Evolutionary conservation across 1,284 basidiomycete species (phyloP).

Genomic region (Afroboletus lepidellus): DNA sequence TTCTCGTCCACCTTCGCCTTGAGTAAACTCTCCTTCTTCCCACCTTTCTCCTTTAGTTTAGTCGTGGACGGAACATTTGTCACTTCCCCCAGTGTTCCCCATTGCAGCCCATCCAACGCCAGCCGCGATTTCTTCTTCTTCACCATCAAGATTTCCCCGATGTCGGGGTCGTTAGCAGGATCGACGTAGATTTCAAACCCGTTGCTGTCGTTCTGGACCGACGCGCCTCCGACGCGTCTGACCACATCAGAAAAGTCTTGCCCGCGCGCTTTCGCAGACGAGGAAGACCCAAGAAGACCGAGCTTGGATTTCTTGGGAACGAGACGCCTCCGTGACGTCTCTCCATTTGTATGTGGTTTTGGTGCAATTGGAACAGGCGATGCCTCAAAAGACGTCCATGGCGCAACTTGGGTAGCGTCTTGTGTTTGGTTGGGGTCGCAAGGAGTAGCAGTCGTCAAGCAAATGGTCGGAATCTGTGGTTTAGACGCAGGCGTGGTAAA

Average conservation of each 20-base stretch:
- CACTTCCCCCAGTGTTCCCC: constrained; percentile 58
- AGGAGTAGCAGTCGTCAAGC: constrained; percentile 66
- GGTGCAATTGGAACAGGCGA: constrained; percentile 35
- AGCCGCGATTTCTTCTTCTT: constrained; percentile 76
- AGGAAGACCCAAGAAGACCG: constrained; percentile 44
- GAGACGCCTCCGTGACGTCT: constrained; percentile 48
- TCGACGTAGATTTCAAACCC: constrained; percentile 77
- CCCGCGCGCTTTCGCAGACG: constrained; percentile 35
- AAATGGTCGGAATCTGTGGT: constrained; percentile 55
- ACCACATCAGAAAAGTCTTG: constrained; percentile 63
- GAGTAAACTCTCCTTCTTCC: constrained; percentile 23
- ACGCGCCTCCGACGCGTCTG: constrained; percentile 52
- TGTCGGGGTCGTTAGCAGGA: constrained; percentile 58
- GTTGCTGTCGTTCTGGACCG: constrained; percentile 41
- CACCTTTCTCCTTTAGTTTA: constrained; percentile 34
- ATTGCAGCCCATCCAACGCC: constrained; percentile 59
- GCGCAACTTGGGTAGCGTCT: constrained; percentile 29
- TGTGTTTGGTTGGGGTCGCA: constrained; percentile 48
- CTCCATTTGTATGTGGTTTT: constrained; percentile 25
- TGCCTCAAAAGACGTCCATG: constrained; percentile 36
- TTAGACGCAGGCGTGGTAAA: constrained; percentile 30
- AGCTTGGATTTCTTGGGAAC: constrained; percentile 77
- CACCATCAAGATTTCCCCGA: constrained; percentile 68
- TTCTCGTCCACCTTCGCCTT: constrained; percentile 54
- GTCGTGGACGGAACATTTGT: constrained; percentile 50